phyloP scores from a whole-genome alignment of 2,329 filamentous ascomycete species.

The Cercospora sesami region DNA sequence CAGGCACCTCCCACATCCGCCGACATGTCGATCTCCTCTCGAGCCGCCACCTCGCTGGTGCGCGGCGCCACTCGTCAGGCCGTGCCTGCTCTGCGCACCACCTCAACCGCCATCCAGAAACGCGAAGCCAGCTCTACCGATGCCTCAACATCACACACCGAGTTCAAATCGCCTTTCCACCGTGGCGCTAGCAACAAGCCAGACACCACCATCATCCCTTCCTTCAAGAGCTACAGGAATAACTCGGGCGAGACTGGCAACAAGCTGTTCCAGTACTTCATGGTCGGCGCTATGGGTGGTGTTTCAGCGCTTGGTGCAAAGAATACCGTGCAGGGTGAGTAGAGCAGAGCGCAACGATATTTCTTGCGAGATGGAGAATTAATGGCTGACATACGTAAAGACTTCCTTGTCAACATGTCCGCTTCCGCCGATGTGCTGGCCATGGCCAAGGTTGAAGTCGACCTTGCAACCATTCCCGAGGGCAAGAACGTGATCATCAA shows the following conservation, averaged over 20 bases:
- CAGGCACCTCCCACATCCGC: slow-evolving; percentile 33
- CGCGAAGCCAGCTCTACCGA: slow-evolving; percentile 38
- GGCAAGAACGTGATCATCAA: slow-evolving; percentile 99
- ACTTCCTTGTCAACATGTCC: slow-evolving; percentile 99
- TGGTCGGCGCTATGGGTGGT: slow-evolving; percentile 94
- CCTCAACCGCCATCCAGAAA: slow-evolving; percentile 46
- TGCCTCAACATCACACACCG: slow-evolving; percentile 43
- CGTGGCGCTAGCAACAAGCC: slow-evolving; percentile 39
- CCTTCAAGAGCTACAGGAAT: slow-evolving; percentile 84
- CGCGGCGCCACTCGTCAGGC: slow-evolving; percentile 50
- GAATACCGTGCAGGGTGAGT: slow-evolving; percentile 93
- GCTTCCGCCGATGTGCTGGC: slow-evolving; percentile 97
- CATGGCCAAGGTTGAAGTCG: slow-evolving; percentile 99
- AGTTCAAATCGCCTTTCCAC: slow-evolving; percentile 59
- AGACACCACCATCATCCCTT: slow-evolving; percentile 72
- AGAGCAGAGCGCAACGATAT: neutral
- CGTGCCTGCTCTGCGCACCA: slow-evolving; percentile 49
- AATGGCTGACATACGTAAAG: slow-evolving; percentile 52
- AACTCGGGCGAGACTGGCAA: slow-evolving; percentile 68
- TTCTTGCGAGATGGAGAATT: neutral
- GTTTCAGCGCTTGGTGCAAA: slow-evolving; percentile 92
- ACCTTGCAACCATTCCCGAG: slow-evolving; percentile 88
- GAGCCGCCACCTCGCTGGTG: slow-evolving; percentile 49
- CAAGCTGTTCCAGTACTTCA: slow-evolving; percentile 94
- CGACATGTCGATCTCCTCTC: slow-evolving; percentile 53